These are phyloP conservation scores for Verticillium zaregamsianum DNA, from an alignment of 2,329 filamentous ascomycete species.

Conservation along the genomic window DNA sequence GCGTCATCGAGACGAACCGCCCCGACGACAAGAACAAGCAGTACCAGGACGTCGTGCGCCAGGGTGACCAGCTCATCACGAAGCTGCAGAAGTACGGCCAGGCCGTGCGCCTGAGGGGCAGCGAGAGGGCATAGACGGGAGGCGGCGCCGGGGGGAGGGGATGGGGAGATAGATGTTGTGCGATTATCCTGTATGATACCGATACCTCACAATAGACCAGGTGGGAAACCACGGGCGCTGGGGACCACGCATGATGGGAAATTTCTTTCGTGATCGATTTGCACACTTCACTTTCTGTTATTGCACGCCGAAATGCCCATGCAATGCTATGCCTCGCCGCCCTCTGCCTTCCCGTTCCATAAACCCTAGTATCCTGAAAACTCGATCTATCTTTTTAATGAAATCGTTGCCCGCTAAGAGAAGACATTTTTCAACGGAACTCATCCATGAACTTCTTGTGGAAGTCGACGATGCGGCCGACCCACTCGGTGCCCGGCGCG, in stretches of 20 bases:
- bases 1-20: slow-evolving; percentile 95
- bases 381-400: slow-evolving; percentile 4
- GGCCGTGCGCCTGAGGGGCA: slow-evolving; percentile 87
- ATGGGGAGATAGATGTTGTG: slow-evolving; percentile 13
- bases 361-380: no score
- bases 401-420: no score
- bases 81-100: slow-evolving; percentile 99
- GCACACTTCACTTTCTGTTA: background rate
- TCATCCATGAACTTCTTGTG: slow-evolving; percentile 88
- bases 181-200: slow-evolving; percentile 25
- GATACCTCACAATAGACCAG: slow-evolving; percentile 18
- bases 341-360: slow-evolving; percentile 1
- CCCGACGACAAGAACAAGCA: slow-evolving; percentile 99
- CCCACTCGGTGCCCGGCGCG: slow-evolving; percentile 94
- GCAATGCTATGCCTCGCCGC: background rate
- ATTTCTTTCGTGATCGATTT: background rate
- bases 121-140: slow-evolving; percentile 70
- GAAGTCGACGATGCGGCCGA: slow-evolving; percentile 81
- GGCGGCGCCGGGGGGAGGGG: slow-evolving; percentile 1
- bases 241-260: background rate
- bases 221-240: slow-evolving; percentile 9
- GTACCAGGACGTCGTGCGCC: slow-evolving; percentile 95
- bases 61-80: slow-evolving; percentile 95
- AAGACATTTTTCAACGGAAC: slow-evolving; percentile 44
- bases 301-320: background rate